These are phyloP conservation scores for Neofusicoccum sp. DNA, from an alignment of 2,329 filamentous ascomycete species.

Conservation along the genomic window DNA sequence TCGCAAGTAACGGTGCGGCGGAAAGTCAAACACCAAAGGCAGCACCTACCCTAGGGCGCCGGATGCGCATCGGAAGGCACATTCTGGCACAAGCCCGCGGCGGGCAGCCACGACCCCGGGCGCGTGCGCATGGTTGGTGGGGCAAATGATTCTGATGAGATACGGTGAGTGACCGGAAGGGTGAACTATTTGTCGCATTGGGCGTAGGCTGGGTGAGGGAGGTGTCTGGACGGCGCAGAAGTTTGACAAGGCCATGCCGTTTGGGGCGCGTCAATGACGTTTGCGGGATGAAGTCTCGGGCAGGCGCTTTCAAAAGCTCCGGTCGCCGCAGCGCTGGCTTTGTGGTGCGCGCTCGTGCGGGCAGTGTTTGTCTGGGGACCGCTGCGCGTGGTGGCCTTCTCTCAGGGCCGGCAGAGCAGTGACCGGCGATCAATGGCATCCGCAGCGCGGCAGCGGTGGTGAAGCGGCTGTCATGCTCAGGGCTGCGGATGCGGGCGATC, in stretches of 20 bases:
- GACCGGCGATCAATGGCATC: neutral
- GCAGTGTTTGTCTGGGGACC: neutral
- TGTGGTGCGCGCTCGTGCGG: neutral
- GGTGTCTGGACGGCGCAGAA: neutral
- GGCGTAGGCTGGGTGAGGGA: neutral
- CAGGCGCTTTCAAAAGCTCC: neutral
- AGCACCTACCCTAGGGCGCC: constrained; percentile 1
- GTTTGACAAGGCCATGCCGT: constrained; percentile 1
- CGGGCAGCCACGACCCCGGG: constrained; percentile 2
- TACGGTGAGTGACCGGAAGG: neutral
- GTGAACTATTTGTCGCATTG: constrained; percentile 12
- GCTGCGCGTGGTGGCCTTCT: neutral
- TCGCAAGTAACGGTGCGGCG: neutral
- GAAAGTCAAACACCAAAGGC: neutral
- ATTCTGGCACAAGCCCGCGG: neutral
- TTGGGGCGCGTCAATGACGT: constrained; percentile 15
- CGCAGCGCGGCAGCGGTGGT: neutral
- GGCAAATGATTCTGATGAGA: neutral
- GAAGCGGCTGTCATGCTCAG: no score
- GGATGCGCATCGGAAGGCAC: neutral
- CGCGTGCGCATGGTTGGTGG: constrained; percentile 5
- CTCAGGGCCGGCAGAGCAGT: neutral
- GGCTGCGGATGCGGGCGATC: neutral
- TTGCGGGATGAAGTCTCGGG: constrained; percentile 2
- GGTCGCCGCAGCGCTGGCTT: neutral